Evolutionary conservation across 352 stramenopile species (phyloP).

Genomic region (Pythium vanterpoolii): DNA sequence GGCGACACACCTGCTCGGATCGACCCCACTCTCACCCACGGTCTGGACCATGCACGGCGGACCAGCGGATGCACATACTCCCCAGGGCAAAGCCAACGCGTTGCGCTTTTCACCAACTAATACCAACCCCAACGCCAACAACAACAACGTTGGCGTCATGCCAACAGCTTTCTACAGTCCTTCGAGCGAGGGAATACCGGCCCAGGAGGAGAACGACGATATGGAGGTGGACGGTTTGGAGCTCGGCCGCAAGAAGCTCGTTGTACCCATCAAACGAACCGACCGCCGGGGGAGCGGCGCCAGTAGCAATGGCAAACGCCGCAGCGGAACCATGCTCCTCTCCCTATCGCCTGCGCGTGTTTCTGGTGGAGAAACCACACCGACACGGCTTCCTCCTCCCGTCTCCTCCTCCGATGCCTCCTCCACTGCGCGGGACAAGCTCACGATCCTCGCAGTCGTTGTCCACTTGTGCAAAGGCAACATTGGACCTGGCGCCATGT

Average conservation of each 20-base stretch:
- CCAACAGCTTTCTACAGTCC: neutral
- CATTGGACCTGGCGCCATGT: conserved; percentile 76
- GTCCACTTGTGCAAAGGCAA: conserved; percentile 78
- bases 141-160: neutral
- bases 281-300: neutral
- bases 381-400: neutral
- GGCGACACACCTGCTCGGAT: conserved; percentile 1
- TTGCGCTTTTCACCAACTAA: neutral
- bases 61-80: neutral
- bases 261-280: conserved; percentile 5
- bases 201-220: neutral
- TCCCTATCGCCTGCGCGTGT: neutral
- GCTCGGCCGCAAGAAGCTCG: conserved; percentile 7
- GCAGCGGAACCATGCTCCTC: neutral
- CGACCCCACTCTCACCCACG: neutral
- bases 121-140: neutral
- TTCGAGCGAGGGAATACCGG: neutral
- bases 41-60: conserved; percentile 1
- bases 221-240: conserved; percentile 8
- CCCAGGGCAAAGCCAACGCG: neutral
- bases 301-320: neutral
- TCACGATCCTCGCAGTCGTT: conserved; percentile 48
- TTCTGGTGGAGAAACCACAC: too few species aligned
- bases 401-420: neutral
- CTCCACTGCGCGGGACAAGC: conserved; percentile 31